Evolutionary conservation across 108 stramenopile species (phyloP).

Genomic region (Nitzschia inconspicua): DNA sequence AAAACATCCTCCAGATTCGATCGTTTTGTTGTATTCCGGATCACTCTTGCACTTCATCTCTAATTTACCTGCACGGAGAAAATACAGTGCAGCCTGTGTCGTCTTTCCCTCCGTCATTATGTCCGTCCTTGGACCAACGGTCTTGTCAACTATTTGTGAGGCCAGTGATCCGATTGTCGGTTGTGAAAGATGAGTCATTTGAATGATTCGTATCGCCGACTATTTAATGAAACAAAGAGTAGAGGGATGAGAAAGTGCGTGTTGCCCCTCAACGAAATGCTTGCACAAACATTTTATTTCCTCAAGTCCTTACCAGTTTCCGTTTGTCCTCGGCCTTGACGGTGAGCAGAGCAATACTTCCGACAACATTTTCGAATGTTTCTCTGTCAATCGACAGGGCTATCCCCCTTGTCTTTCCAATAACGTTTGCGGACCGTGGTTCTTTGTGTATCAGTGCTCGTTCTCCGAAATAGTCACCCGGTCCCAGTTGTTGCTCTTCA

Average conservation of each 20-base stretch:
- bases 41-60: slow-evolving; percentile 28
- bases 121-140: slow-evolving; percentile 49
- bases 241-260: neutral
- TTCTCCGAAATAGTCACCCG: slow-evolving; percentile 89
- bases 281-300: neutral
- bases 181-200: slow-evolving; percentile 20
- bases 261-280: neutral
- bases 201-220: slow-evolving; percentile 25
- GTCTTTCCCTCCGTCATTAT: slow-evolving; percentile 80
- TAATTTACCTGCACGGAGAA: slow-evolving; percentile 56
- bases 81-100: slow-evolving; percentile 44
- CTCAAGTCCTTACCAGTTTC: slow-evolving; percentile 44
- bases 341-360: slow-evolving; percentile 31
- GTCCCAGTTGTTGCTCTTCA: slow-evolving; percentile 54
- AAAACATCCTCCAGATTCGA: slow-evolving; percentile 58
- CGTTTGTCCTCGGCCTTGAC: slow-evolving; percentile 43
- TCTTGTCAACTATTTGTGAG: slow-evolving; percentile 38
- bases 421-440: slow-evolving; percentile 64
- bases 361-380: slow-evolving; percentile 64
- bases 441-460: slow-evolving; percentile 76
- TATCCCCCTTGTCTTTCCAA: slow-evolving; percentile 54
- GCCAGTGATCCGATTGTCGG: slow-evolving; percentile 55
- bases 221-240: neutral
- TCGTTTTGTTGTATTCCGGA: slow-evolving; percentile 20
- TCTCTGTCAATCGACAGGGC: slow-evolving; percentile 37